A percentile compares a stretch with the other conserved stretches of the same genome.
Evolutionary conservation across 805 yeast genomes (phyloP).

Genomic region (Candida suzukii): DNA sequence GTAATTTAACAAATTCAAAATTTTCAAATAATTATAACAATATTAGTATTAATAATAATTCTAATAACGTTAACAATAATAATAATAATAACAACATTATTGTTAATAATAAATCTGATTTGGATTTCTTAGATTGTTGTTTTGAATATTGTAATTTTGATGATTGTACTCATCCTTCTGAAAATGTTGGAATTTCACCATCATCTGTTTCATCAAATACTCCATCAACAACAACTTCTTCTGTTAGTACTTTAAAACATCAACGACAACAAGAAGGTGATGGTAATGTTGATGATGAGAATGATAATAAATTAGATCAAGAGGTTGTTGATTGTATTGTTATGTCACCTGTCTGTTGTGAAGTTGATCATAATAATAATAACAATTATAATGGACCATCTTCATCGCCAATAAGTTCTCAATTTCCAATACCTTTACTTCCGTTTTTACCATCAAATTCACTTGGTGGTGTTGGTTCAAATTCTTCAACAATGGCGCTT

Average conservation of each 20-base stretch:
- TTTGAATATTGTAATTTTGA: conserved; percentile 20
- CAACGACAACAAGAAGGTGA: neutral
- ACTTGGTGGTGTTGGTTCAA: too few species aligned
- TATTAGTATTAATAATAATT: neutral
- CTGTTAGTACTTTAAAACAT: neutral
- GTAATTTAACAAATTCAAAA: too few species aligned
- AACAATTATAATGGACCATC: too few species aligned
- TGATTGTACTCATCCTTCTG: conserved; percentile 5
- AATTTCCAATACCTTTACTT: too few species aligned
- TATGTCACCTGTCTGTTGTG: conserved; percentile 3
- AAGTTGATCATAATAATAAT: neutral
- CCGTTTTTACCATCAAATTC: neutral
- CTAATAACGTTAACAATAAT: neutral
- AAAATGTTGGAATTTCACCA: too few species aligned
- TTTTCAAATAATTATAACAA: too few species aligned
- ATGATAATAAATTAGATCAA: neutral
- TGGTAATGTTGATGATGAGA: neutral
- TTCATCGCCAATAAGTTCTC: neutral
- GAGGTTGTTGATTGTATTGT: conserved; percentile 1
- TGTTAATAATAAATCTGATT: neutral
- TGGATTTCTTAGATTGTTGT: conserved; percentile 14
- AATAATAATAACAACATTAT: conserved; percentile 1
- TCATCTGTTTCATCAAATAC: too few species aligned
- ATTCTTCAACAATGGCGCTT: too few species aligned
- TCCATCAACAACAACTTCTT: neutral